Conservation (phyloP, 2,329 filamentous ascomycete species). For the Cercospora zeae-maydis region DNA sequence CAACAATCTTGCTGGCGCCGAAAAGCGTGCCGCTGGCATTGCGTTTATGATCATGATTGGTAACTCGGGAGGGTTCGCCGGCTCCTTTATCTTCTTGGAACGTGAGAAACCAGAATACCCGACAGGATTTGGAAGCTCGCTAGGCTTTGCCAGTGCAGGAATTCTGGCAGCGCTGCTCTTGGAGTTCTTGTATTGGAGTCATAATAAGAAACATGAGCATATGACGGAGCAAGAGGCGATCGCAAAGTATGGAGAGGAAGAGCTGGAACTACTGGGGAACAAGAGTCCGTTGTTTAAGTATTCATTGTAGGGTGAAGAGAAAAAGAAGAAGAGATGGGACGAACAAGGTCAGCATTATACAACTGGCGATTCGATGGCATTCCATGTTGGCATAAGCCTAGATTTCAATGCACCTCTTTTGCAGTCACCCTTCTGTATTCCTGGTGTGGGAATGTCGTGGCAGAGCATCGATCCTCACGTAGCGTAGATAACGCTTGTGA, state of each 20-base stretch:
- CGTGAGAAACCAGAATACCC: slow-evolving; percentile 38
- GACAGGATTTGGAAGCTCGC: slow-evolving; percentile 38
- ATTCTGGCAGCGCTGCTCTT: slow-evolving; percentile 28
- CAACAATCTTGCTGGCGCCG: slow-evolving; percentile 35
- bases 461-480: no score
- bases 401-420: no score
- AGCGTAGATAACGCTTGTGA: background rate
- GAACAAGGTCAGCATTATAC: no score
- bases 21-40: slow-evolving; percentile 40
- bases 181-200: slow-evolving; percentile 33
- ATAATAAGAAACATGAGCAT: slow-evolving; percentile 37
- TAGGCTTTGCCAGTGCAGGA: slow-evolving; percentile 30
- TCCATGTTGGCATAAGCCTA: no score
- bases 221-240: slow-evolving; percentile 37
- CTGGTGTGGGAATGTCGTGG: no score
- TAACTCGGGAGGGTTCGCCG: slow-evolving; percentile 24
- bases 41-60: slow-evolving; percentile 41
- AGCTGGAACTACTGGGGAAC: slow-evolving; percentile 40
- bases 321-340: no score
- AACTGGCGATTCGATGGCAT: no score
- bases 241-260: slow-evolving; percentile 36
- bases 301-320: slow-evolving; percentile 19
- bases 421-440: no score
- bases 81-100: slow-evolving; percentile 35
- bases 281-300: slow-evolving; percentile 42